Evolutionary conservation across 1,284 basidiomycete species (phyloP).

Genomic region (Marasmius sp.): DNA sequence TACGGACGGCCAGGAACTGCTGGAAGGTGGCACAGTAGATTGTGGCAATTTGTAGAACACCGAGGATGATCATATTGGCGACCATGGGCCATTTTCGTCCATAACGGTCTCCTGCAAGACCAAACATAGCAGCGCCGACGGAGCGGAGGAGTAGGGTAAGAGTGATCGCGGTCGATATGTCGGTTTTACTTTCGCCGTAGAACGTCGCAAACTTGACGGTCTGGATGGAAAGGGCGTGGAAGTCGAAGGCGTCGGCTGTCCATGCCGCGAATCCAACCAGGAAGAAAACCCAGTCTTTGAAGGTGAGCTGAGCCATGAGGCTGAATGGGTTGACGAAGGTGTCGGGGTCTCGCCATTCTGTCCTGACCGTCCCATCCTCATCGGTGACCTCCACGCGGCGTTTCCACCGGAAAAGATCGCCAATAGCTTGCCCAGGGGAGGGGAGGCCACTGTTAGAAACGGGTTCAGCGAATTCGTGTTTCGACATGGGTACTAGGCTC

Average conservation of each 20-base stretch:
- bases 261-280: slow-evolving; percentile 1
- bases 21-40: slow-evolving; percentile 6
- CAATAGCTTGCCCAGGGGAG: not conserved
- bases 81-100: slow-evolving; percentile 10
- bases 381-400: slow-evolving; percentile 3
- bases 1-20: slow-evolving; percentile 8
- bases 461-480: slow-evolving; percentile 3
- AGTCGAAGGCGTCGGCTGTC: slow-evolving; percentile 8
- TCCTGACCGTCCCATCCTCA: not conserved
- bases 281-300: slow-evolving; percentile 6
- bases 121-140: slow-evolving; percentile 14
- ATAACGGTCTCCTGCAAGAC: not conserved
- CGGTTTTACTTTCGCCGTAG: not conserved
- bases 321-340: not conserved
- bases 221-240: slow-evolving; percentile 5
- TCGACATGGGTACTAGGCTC: not conserved
- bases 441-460: slow-evolving; percentile 1
- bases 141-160: slow-evolving; percentile 18
- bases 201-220: slow-evolving; percentile 3
- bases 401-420: slow-evolving; percentile 3
- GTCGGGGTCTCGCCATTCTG: slow-evolving; percentile 2
- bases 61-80: slow-evolving; percentile 7
- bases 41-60: slow-evolving; percentile 7
- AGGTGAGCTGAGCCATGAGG: slow-evolving; percentile 1
- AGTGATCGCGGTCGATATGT: slow-evolving; percentile 16